Evolutionary conservation across 2,329 filamentous ascomycete genomes (phyloP), one percentile per base, ranked within the genome.

Genomic region (Ophiosphaerella herpotricha): DNA sequence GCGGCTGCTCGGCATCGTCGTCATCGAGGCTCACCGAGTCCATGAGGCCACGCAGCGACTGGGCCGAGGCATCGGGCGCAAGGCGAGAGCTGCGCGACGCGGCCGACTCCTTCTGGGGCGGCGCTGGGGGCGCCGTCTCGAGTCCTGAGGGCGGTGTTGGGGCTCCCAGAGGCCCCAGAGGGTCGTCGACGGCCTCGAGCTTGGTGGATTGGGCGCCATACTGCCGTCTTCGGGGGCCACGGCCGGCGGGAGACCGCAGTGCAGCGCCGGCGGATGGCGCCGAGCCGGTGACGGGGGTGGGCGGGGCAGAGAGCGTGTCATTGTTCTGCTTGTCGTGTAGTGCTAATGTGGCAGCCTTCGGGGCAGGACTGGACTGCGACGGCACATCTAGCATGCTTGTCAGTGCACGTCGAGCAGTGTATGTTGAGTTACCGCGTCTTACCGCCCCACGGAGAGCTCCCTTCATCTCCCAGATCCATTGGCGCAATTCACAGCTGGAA

Each of bases 101-200:
- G 76, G 86, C 82, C 41, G 77, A 69, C 70, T 86, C 84, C 73
- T 86, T 86, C 63, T 82, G 80, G 12, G 83, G 84, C 31, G 83
- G 83, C 33, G 77, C 85, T n/a, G 88, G 88, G 49, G 88, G 88
- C 48, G 87, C 88, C 52, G 84, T 80, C 46, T 85, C 83, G 48
- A 68, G 60, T 46, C 76, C 72, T 32, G 74, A 65, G 4, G 73
- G 71, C 31, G 81, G 81, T 43, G 83, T 83, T 24, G 87, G 74
- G 46, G 86, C 87, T 50, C 90, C 90, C 43, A 95, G 78, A 18
- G 90, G 90, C 1, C 90, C 90, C 39, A 92, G 82, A 48, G 88
- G 87, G 64, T 84, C 80, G 68, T 91, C 88, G 60, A 90, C 87
- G 54, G 87, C 87, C 75, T 93, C 86, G 53, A 93, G 86, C 46